Percentiles rank a stretch among this genome's conserved stretches.
phyloP scores from a whole-genome alignment of 2,329 filamentous ascomycete species.

The Piedraia hortae region DNA sequence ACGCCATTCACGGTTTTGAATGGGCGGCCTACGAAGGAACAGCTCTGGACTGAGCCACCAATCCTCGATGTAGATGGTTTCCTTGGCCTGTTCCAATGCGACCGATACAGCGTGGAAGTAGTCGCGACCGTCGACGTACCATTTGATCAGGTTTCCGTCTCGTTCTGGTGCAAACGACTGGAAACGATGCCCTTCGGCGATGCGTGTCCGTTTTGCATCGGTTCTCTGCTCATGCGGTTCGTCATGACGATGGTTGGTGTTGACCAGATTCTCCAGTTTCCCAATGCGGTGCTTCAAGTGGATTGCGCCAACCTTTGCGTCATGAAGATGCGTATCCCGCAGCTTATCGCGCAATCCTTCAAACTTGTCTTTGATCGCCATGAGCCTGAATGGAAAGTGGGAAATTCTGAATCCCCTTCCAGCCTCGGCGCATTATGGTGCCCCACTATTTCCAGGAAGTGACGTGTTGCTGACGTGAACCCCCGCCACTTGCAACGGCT shows the following conservation, averaged over 20 bases:
- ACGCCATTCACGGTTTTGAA: constrained; percentile 58
- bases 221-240: constrained; percentile 69
- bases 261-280: constrained; percentile 43
- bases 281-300: constrained; percentile 35
- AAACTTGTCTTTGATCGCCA: constrained; percentile 6
- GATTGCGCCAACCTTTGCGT: constrained; percentile 24
- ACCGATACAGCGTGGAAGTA: constrained; percentile 85
- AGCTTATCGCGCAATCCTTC: constrained; percentile 17
- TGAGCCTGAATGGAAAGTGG: no score
- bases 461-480: no score
- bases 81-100: constrained; percentile 67
- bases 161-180: constrained; percentile 73
- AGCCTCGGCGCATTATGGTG: no score
- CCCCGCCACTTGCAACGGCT: no score
- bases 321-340: constrained; percentile 20
- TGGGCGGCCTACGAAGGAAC: constrained; percentile 62
- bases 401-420: no score
- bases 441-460: no score
- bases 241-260: constrained; percentile 73
- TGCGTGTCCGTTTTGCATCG: constrained; percentile 49
- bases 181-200: constrained; percentile 53
- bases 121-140: constrained; percentile 87
- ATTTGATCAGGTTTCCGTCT: constrained; percentile 60
- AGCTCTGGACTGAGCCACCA: constrained; percentile 91
- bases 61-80: constrained; percentile 84